Base-by-base conservation (phyloP, 1,284 basidiomycete genomes). In the Veloporphyrellus conicus region DNA sequence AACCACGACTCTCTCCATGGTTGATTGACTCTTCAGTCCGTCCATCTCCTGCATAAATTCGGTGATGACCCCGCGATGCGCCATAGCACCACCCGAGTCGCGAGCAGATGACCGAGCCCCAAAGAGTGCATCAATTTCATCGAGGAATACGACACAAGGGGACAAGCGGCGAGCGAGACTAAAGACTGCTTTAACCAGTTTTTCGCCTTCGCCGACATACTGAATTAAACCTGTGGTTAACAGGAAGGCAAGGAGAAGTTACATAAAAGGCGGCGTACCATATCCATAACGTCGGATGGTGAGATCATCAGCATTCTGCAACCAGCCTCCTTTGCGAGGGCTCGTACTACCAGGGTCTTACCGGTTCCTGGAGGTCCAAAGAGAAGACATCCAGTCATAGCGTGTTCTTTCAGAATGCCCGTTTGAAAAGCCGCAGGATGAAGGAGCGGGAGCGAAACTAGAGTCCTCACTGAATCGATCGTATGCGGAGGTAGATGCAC, bases 11-110 rank as follows among this genome's bases (percentile, higher is more conserved):
- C 81, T 87, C 61, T 85, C 84, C 56, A 78, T 79, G 25, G 82
- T 85, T 8, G 55, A 45, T 23, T 56, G 66, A 15, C 85, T 80
- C 61, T 81, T 90, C 48, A 95, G 70, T 3, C 94, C 94, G 61
- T 98, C 94, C 93, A 98, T 97, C 65, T 96, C 93, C 65, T 97
- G 93, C 94, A 98, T 97, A 66, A 98, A 94, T 64, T 97, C 93
- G 18, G 90, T 89, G 60, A 93, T 84, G 45, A 90, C 80, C 22
- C 86, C 84, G 54, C 89, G 80, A 68, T 91, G 93, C 25, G 87
- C 93, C 66, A 87, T 81, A 51, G 73, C 86, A 53, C 90, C 84
- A 6, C 90, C 91, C 45, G 84, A 83, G 51, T 91, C 89, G 19
- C 89, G 80, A 15, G 82, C 79, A 41, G 87, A 87, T 57, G 84